Base-by-base conservation (phyloP, 139 green algal genomes). In the Volvox africanus region DNA sequence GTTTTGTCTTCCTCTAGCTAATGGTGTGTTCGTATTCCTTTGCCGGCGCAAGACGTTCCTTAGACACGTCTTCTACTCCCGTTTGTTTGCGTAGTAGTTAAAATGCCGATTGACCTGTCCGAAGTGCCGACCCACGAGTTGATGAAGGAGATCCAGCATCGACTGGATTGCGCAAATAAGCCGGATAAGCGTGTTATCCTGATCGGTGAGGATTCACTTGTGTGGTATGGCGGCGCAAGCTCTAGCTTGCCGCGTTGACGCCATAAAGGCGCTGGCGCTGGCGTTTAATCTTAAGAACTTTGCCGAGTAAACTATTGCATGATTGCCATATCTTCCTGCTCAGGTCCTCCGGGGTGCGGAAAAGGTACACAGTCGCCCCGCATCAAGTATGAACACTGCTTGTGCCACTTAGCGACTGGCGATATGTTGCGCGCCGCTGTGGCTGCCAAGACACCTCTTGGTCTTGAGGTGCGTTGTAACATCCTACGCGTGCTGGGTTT, bases 371-470 rank as follows among this genome's bases (percentile, higher is more conserved):
- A 99, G 93, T 98, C 96, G 1, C 98, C 98, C 1, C 94, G 95
- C 30, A 98, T 99, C 83, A 99, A 99, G 93, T 95, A 97, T 89
- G 98, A 99, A 44, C 95, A 99, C 94, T 99, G 98, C 95, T 89
- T 99, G 87, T 99, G 98, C 94, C 98, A 99, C 92, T 91, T 99
- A 32, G 98, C 98, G 22, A 99, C 98, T 0, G 97, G 98, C 28
- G 97, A 99, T 93, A 99, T 99, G 98, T 96, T 99, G 61, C 93
- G 98, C 14, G 97, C 98, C 24, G 98, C 98, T 14, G 97, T 99
- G 17, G 95, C 96, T 0, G 96, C 96, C 30, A 96, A 96, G 89
- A 97, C 95, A 0, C 93, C 95, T 1, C 92, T 99, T n/a, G 97
- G 97, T 19, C 30, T 96, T 28, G 95, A 99, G 95, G 97, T 94